Conservation (phyloP, 768 basidiomycete species). For the Amanita rimosa region DNA sequence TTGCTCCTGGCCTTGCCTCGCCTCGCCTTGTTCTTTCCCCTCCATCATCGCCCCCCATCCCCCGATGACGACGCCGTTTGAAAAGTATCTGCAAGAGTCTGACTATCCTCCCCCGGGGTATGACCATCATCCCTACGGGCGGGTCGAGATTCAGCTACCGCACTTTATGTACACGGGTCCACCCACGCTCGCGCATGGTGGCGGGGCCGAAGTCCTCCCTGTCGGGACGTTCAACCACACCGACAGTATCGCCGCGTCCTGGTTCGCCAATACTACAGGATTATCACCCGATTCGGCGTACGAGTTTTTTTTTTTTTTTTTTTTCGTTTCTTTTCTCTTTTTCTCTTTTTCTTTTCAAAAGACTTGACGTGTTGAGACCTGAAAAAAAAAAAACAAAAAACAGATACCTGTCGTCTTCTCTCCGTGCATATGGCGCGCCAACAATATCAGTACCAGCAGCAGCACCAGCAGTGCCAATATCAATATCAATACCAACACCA, state of each 20-base stretch:
- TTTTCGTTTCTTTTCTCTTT: too few relatives aligned
- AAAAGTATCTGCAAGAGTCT: constrained; percentile 24
- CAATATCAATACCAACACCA: background rate
- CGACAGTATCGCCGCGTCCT: constrained; percentile 23
- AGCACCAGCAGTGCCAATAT: too few relatives aligned
- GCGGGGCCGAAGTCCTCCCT: constrained; percentile 67
- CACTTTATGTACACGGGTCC: constrained; percentile 47
- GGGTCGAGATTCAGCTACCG: constrained; percentile 47
- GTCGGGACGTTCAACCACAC: constrained; percentile 22
- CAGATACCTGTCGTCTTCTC: constrained; percentile 5
- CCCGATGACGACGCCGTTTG: constrained; percentile 20
- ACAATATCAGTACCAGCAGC: background rate
- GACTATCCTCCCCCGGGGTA: constrained; percentile 3
- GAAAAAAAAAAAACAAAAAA: too few relatives aligned
- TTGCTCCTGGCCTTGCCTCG: constrained; percentile 5
- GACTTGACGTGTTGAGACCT: too few relatives aligned
- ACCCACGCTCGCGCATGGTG: constrained; percentile 56
- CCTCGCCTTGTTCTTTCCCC: background rate
- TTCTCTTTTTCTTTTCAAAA: too few relatives aligned
- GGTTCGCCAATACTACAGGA: constrained; percentile 37
- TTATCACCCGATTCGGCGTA: constrained; percentile 15
- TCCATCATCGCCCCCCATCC: background rate
- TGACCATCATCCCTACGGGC: background rate
- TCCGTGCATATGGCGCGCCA: background rate
- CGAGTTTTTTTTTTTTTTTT: constrained; percentile 7